Evolutionary conservation across 202 grass and related monocot species (phyloP), one percentile per base, ranked within the genome.

Genomic region (Dendrocalamus latiflorus): DNA sequence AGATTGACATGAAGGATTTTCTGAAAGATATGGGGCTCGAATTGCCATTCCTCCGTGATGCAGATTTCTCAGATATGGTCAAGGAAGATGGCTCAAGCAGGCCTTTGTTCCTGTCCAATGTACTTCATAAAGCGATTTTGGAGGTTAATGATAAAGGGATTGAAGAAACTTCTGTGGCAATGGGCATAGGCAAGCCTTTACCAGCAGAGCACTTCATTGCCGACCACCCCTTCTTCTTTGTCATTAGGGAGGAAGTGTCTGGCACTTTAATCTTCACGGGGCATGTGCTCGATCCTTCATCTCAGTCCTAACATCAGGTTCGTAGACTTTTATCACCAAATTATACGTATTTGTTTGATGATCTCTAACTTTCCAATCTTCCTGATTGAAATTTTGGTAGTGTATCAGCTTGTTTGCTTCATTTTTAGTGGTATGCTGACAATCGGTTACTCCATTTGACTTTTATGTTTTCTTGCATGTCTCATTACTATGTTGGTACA

Each of bases 31-130:
- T 88, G 86, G 66, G 70, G 1, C 86, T 91, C 22, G 89, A 88
- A 53, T 77, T 82, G 37, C 89, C 89, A 42, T 91, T 88, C 65
- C 72, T 65, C 8, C 65, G n/a, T 42, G 82, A 84, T 64, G 78
- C 85, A 78, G 86, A 91, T 78, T 88, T 91, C 68, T 45, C 83
- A 61, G 77, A 91, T 67, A 88, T 91, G 86, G 28, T 88, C 6
- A 88, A 85, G 53, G 69, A 86, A 69, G 68, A 75, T 75, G 62
- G 34, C 14, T 77, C 68, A 13, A 48, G 17, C 36, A 17, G 61
- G 20, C 72, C 76, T 37, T 85, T 81, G 72, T 82, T 69, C 82
- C 43, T 91, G 43, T 91, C 81, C 57, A 57, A 84, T 88, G 86
- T 88, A 80, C 30, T 85, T 68, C 86, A 88, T 61, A 91, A 72